Conservation (phyloP, 2,329 filamentous ascomycete species). For the Penicillium sp. region DNA sequence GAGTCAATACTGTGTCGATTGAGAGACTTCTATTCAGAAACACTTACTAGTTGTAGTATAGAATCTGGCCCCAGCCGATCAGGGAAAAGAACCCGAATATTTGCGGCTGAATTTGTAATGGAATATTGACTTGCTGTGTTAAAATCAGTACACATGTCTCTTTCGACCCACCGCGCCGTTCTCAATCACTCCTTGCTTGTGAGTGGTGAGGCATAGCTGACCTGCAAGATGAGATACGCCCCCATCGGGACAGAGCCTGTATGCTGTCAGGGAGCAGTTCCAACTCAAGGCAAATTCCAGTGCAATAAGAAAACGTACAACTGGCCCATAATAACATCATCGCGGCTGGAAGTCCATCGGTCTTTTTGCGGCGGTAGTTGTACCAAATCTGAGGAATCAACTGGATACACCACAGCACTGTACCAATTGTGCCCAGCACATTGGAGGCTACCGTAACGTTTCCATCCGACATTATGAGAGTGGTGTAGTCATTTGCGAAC, state of each 20-base stretch:
- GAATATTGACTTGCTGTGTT: conserved; percentile 58
- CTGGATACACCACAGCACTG: conserved; percentile 47
- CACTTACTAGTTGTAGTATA: conserved; percentile 55
- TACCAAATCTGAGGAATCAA: conserved; percentile 59
- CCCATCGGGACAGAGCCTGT: conserved; percentile 54
- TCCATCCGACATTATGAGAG: conserved; percentile 8
- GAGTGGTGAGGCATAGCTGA: conserved; percentile 22
- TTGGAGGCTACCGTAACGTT: conserved; percentile 43
- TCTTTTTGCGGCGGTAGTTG: conserved; percentile 64
- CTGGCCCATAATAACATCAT: conserved; percentile 69
- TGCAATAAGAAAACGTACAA: conserved; percentile 40
- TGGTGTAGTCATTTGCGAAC: not conserved
- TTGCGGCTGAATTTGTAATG: conserved; percentile 59
- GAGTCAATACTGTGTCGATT: not conserved
- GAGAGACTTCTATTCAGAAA: not conserved
- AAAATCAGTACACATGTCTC: not conserved
- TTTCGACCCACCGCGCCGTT: not conserved
- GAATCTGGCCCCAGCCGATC: conserved; percentile 57
- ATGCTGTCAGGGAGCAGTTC: not conserved
- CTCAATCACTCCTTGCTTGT: not conserved
- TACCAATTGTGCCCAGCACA: conserved; percentile 47
- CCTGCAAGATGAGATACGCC: conserved; percentile 57
- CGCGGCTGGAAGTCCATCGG: conserved; percentile 61
- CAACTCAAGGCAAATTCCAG: not conserved
- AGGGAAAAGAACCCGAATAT: conserved; percentile 56